These are phyloP conservation scores for Carpinus fangiana DNA, from an alignment of 306 rosid species.

Conservation along the genomic window DNA sequence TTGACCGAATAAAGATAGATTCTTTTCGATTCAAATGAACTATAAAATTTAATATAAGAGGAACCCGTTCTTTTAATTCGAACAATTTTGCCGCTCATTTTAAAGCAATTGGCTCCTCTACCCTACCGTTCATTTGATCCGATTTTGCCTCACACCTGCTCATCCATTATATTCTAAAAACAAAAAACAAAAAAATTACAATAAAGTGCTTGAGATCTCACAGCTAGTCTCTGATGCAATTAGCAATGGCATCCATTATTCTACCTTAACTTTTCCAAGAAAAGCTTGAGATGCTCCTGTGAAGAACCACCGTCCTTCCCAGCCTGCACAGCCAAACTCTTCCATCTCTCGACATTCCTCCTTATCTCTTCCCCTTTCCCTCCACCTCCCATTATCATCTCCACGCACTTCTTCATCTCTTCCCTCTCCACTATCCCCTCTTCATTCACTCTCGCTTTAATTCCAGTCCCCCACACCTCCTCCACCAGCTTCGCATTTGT, in stretches of 20 bases:
- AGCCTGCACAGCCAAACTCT: slow-evolving; percentile 21
- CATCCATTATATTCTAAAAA: no score
- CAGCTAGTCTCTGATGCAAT: no score
- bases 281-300: slow-evolving; percentile 9
- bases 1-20: no score
- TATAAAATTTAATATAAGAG: no score
- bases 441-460: slow-evolving; percentile 14
- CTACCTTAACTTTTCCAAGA: background rate
- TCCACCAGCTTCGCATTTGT: slow-evolving; percentile 28
- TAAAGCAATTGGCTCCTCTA: no score
- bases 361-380: slow-evolving; percentile 26
- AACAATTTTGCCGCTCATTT: no score
- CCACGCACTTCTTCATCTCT: slow-evolving; percentile 33
- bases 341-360: slow-evolving; percentile 40
- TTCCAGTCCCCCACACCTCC: slow-evolving; percentile 36
- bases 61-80: no score
- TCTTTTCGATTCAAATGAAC: no score
- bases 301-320: slow-evolving; percentile 35
- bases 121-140: no score
- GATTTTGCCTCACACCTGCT: no score
- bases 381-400: slow-evolving; percentile 23
- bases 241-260: background rate
- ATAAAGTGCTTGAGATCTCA: no score
- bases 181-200: no score
- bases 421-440: slow-evolving; percentile 15